These are phyloP conservation scores for Rhizopogon vinicolor DNA, from an alignment of 768 basidiomycete species.

Conservation along the genomic window DNA sequence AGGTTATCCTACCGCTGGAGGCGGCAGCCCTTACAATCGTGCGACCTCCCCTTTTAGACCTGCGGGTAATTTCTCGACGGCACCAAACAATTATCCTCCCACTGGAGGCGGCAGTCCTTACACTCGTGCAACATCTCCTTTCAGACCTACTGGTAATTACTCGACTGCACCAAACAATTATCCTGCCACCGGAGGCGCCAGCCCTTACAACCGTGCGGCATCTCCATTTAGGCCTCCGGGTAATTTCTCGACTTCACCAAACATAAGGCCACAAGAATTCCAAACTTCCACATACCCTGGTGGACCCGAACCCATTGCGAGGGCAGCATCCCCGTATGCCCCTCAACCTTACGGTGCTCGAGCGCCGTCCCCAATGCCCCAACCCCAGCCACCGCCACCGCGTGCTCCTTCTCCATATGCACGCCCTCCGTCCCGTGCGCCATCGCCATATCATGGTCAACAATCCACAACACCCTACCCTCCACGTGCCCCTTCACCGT, in stretches of 20 bases:
- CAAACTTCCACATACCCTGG: conserved; percentile 33
- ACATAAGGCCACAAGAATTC: conserved; percentile 43
- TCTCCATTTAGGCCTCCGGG: conserved; percentile 29
- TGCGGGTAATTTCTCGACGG: conserved; percentile 28
- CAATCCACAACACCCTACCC: background rate
- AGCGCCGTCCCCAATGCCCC: conserved; percentile 17
- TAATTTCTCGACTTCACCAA: conserved; percentile 40
- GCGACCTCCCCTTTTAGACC: conserved; percentile 30
- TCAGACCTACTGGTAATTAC: conserved; percentile 27
- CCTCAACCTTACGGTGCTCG: conserved; percentile 16
- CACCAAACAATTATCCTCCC: conserved; percentile 38
- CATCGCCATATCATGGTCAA: conserved; percentile 21
- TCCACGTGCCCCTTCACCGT: conserved; percentile 23
- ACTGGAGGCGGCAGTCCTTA: conserved; percentile 20
- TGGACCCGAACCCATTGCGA: conserved; percentile 27
- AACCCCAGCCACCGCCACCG: conserved; percentile 25
- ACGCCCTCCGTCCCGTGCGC: conserved; percentile 19
- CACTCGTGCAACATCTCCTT: conserved; percentile 32
- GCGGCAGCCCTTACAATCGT: conserved; percentile 23
- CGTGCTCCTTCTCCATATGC: conserved; percentile 13
- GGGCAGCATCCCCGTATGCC: conserved; percentile 31
- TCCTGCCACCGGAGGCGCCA: conserved; percentile 19
- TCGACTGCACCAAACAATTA: conserved; percentile 45
- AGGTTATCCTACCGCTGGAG: conserved; percentile 24
- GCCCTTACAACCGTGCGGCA: conserved; percentile 26